Conservation (phyloP, 2,329 filamentous ascomycete genomes). For the Dactylellina parvicollis region DNA sequence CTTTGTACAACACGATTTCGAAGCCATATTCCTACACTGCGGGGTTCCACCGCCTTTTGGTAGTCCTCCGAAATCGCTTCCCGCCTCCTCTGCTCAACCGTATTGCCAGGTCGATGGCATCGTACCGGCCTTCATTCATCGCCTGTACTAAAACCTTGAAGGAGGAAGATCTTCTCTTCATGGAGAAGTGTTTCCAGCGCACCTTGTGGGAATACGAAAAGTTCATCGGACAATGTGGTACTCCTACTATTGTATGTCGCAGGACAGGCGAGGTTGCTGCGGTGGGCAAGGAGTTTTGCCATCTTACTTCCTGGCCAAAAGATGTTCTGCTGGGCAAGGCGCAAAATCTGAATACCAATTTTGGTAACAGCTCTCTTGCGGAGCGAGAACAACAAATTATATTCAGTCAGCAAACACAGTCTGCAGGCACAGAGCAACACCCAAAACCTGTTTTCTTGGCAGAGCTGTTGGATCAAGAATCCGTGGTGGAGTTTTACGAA, state of each 20-base stretch:
- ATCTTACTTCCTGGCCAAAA: conserved; percentile 92
- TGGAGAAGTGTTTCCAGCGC: conserved; percentile 96
- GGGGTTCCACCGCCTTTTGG: conserved; percentile 88
- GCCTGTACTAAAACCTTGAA: conserved; percentile 90
- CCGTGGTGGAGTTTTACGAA: conserved; percentile 92
- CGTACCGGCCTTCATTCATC: conserved; percentile 92
- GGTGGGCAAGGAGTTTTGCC: conserved; percentile 95
- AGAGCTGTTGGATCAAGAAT: conserved; percentile 91
- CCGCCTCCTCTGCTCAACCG: conserved; percentile 75
- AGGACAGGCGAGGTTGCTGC: conserved; percentile 94
- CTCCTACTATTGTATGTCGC: conserved; percentile 89
- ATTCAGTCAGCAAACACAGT: conserved; percentile 66
- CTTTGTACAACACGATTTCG: conserved; percentile 87
- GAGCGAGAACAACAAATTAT: conserved; percentile 64
- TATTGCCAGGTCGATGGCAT: conserved; percentile 86
- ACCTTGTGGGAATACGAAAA: conserved; percentile 93
- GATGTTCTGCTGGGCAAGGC: conserved; percentile 87
- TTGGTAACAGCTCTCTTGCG: conserved; percentile 66
- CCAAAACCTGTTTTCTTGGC: conserved; percentile 81
- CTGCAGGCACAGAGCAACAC: conserved; percentile 63
- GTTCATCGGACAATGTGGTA: conserved; percentile 86
- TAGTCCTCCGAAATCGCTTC: conserved; percentile 80
- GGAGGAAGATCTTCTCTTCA: conserved; percentile 89
- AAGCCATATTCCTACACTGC: conserved; percentile 91
- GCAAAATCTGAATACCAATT: conserved; percentile 86